Conservation (phyloP, 805 yeast genomes). For the Candida krabiensis region DNA sequence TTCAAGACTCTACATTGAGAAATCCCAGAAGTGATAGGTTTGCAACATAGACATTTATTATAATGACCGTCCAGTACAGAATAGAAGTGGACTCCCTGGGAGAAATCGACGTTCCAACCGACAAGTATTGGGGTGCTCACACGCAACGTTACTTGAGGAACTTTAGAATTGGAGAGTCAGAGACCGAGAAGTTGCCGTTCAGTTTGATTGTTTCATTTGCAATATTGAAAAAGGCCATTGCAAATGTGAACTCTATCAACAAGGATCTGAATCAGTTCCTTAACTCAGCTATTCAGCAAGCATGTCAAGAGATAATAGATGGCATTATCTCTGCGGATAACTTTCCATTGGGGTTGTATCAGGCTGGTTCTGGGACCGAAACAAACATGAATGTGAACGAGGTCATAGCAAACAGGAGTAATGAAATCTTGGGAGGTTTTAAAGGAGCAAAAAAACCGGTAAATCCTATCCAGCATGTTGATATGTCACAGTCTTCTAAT, state of each 20-base stretch:
- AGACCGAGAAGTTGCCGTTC: slow-evolving; percentile 85
- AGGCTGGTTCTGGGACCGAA: slow-evolving; percentile 98
- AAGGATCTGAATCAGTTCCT: slow-evolving; percentile 83
- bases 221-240: slow-evolving; percentile 88
- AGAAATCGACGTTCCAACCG: slow-evolving; percentile 69
- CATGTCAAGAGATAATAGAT: slow-evolving; percentile 88
- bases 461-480: slow-evolving; percentile 97
- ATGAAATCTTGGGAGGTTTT: slow-evolving; percentile 88
- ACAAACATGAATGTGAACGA: slow-evolving; percentile 98
- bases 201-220: slow-evolving; percentile 91
- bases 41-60: too few species aligned
- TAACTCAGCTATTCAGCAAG: slow-evolving; percentile 80
- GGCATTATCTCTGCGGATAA: slow-evolving; percentile 82
- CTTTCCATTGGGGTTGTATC: slow-evolving; percentile 96
- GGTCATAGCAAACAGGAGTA: slow-evolving; percentile 96
- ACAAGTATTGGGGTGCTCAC: slow-evolving; percentile 96
- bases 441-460: slow-evolving; percentile 89
- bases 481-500: slow-evolving; percentile 96
- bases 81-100: slow-evolving; percentile 94
- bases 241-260: slow-evolving; percentile 77
- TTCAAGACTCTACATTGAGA: too few species aligned
- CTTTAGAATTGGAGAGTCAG: slow-evolving; percentile 87
- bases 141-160: slow-evolving; percentile 91
- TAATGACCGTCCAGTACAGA: too few species aligned
- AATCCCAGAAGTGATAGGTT: too few species aligned